Conservation (phyloP, 306 rosid genomes). For the Dicorynia guianensis region DNA sequence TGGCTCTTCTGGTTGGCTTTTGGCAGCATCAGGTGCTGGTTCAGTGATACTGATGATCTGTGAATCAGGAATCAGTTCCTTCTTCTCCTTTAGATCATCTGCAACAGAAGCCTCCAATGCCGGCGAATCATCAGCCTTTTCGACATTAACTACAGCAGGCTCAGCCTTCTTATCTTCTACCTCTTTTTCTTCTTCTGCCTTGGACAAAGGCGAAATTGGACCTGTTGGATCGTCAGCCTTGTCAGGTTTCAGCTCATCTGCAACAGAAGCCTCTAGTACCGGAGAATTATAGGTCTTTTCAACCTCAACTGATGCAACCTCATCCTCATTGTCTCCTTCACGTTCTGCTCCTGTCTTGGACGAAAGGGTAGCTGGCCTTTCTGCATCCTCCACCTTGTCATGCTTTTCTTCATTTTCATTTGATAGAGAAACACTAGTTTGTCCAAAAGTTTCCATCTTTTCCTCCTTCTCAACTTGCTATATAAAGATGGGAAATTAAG, state of each 20-base stretch:
- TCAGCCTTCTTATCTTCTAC: slow-evolving; percentile 25
- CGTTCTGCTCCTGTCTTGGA: background rate
- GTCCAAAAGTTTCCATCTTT: slow-evolving; percentile 37
- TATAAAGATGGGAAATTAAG: background rate
- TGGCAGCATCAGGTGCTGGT: slow-evolving; percentile 21
- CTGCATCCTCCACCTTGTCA: slow-evolving; percentile 35
- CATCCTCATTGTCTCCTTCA: background rate
- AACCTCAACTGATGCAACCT: slow-evolving; percentile 18
- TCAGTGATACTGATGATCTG: background rate
- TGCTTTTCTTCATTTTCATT: slow-evolving; percentile 40
- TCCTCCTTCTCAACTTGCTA: slow-evolving; percentile 45
- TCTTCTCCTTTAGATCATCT: slow-evolving; percentile 33
- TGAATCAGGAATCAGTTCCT: slow-evolving; percentile 28
- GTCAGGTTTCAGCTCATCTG: slow-evolving; percentile 3
- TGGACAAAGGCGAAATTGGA: slow-evolving; percentile 13
- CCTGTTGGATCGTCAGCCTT: slow-evolving; percentile 3
- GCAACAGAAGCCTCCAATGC: slow-evolving; percentile 28
- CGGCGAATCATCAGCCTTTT: slow-evolving; percentile 43
- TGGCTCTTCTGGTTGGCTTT: background rate
- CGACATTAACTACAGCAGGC: slow-evolving; percentile 25
- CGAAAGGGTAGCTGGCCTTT: slow-evolving; percentile 18
- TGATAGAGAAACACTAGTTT: slow-evolving; percentile 21
- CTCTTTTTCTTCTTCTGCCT: background rate
- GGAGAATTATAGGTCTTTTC: slow-evolving; percentile 40
- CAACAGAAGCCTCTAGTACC: slow-evolving; percentile 3